Base-by-base conservation (phyloP, 2,329 filamentous ascomycete species). In the Clonostachys rosea region DNA sequence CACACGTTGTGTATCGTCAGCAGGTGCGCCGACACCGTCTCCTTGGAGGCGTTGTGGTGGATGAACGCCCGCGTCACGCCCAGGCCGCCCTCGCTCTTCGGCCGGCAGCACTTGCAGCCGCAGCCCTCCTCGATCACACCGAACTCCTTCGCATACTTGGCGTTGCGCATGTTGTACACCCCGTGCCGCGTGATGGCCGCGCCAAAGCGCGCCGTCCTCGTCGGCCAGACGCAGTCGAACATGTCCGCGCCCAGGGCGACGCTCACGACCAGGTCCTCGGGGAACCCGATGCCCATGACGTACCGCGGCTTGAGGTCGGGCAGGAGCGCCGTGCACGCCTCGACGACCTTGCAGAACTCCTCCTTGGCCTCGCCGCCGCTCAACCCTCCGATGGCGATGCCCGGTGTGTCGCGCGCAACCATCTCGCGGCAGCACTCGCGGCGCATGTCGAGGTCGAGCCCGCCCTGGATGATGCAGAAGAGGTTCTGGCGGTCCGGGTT, bases 201-300 rank as follows among this genome's bases (percentile, higher is more conserved):
- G 50, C 95, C 94, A 61, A 99, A 99, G 34, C 94, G 84, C 62
- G 94, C 94, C 35, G 94, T 99, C 46, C 94, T 79, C 5, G 94
- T 97, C 2, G 94, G 95, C 94, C 94, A 99, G 7, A 99, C 94
- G 62, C 95, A 99, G 69, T 99, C 94, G 63, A 99, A 99, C 94
- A 99, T 99, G 68, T 99, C 94, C 43, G 94, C 94, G 5, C 94
- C 94, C 1, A 99, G 77, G 2, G 94, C 94, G 5, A 96, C 85
- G 46, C 90, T 95, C 37, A 99, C 91, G 3, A 99, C 81, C 47
- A 99, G 75, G 61, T 99, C 94, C 70, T 97, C 94, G 2, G 94
- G 94, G 65, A 96, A 99, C 12, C 94, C 91, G 56, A 99, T 94
- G 16, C 94, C 94, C 95, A 99, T 99, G 48, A 99, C 92, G 69